These are phyloP conservation scores for Trapa bicornis DNA, from an alignment of 345 rosid genomes.

Conservation along the genomic window DNA sequence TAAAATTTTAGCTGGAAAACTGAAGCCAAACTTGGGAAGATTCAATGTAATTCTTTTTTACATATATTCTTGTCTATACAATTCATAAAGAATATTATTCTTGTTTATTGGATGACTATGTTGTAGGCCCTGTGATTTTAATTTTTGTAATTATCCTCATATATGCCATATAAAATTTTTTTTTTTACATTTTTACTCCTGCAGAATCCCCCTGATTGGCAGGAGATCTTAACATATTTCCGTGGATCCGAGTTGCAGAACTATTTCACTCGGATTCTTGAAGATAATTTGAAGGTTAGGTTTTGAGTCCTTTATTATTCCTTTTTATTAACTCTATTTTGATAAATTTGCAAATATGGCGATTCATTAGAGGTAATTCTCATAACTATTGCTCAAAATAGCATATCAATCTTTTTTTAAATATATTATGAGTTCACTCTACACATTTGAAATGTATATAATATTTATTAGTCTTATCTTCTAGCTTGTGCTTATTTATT, in stretches of 20 bases:
- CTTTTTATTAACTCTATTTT: no score
- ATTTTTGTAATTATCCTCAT: no score
- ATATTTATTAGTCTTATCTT: neutral
- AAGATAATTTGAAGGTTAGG: conserved; percentile 88
- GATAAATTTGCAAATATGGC: no score
- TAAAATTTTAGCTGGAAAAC: conserved; percentile 85
- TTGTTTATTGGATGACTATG: neutral
- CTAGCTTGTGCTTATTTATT: neutral
- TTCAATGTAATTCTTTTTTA: conserved; percentile 36
- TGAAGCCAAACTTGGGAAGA: conserved; percentile 94
- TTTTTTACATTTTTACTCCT: neutral
- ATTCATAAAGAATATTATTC: no score
- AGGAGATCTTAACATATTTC: conserved; percentile 87
- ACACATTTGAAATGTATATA: neutral
- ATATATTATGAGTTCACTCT: no score
- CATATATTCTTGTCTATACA: neutral
- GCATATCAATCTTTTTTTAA: no score
- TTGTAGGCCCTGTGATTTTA: neutral
- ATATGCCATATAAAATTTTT: neutral
- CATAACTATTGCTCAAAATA: neutral
- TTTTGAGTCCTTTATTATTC: no score
- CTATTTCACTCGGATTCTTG: conserved; percentile 87
- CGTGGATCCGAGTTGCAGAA: conserved; percentile 96
- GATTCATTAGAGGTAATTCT: no score
- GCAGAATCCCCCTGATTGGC: conserved; percentile 99